phyloP scores from a whole-genome alignment of 495 filamentous ascomycete species.

The Aspergillus carlsbadensis region DNA sequence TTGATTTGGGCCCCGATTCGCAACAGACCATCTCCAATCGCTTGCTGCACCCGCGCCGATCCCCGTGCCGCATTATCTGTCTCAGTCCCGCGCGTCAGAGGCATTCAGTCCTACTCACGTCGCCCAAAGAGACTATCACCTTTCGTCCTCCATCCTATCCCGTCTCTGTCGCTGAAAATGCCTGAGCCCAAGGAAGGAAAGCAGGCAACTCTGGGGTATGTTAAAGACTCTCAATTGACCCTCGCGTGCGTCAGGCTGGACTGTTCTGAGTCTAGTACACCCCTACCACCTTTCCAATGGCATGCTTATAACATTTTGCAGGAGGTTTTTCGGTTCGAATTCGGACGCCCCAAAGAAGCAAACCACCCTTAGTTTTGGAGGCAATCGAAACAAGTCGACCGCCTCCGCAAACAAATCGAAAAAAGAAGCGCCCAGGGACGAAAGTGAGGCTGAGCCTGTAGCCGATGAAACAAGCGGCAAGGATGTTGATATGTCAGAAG shows the following conservation, averaged over 20 bases:
- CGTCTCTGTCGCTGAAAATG: slow-evolving; percentile 25
- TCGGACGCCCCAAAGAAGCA: slow-evolving; percentile 61
- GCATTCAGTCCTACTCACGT: neutral
- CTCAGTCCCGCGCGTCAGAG: neutral
- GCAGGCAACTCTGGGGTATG: slow-evolving; percentile 94
- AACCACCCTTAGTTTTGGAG: slow-evolving; percentile 67
- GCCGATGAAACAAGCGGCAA: slow-evolving; percentile 43
- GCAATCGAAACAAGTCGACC: slow-evolving; percentile 31
- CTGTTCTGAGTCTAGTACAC: neutral
- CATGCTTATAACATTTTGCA: slow-evolving; percentile 13
- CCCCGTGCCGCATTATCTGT: neutral
- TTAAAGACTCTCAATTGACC: slow-evolving; percentile 73
- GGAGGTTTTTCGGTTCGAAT: slow-evolving; percentile 47
- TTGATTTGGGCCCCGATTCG: slow-evolving; percentile 15
- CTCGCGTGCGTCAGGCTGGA: slow-evolving; percentile 67
- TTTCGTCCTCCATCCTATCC: neutral
- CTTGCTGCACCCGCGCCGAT: neutral
- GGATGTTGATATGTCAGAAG: slow-evolving; percentile 33
- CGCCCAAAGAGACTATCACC: neutral
- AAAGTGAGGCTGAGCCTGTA: neutral
- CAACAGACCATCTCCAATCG: neutral
- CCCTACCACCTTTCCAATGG: neutral
- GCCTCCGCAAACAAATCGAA: slow-evolving; percentile 17
- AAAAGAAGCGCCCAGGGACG: slow-evolving; percentile 3
- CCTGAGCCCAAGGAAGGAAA: slow-evolving; percentile 51